phyloP scores from a whole-genome alignment of 192 early-diverging fungal species.

The Chytriomyces sp. region DNA sequence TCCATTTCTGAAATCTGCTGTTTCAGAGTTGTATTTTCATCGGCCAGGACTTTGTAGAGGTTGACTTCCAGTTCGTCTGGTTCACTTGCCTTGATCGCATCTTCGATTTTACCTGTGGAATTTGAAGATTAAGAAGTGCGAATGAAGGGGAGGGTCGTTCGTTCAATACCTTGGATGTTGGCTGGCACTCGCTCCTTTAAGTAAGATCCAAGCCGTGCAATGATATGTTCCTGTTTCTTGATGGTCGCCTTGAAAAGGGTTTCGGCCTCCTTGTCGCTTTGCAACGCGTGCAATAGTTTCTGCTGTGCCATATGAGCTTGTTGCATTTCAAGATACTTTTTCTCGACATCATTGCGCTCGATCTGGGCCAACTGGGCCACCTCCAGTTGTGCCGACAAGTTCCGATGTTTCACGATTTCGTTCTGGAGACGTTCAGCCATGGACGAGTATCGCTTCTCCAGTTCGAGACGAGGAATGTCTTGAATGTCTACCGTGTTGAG shows the following conservation, averaged over 20 bases:
- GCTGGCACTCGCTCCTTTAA: conserved; percentile 32
- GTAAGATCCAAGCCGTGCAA: conserved; percentile 39
- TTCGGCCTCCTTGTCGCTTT: conserved; percentile 30
- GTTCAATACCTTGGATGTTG: conserved; percentile 12
- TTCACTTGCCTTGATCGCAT: conserved; percentile 19
- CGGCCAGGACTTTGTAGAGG: conserved; percentile 32
- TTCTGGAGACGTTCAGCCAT: conserved; percentile 46
- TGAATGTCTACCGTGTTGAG: conserved; percentile 52
- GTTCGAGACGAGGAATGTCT: conserved; percentile 41
- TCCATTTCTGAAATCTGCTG: conserved; percentile 32
- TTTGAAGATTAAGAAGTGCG: not conserved
- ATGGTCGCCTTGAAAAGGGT: conserved; percentile 39
- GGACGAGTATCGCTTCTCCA: conserved; percentile 44
- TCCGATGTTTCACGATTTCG: conserved; percentile 5
- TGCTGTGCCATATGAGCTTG: conserved; percentile 56
- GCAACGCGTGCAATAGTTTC: conserved; percentile 43
- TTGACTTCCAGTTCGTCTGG: conserved; percentile 31
- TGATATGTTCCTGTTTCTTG: conserved; percentile 52
- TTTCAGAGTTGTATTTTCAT: conserved; percentile 40
- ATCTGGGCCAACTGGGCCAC: conserved; percentile 27
- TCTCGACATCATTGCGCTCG: conserved; percentile 47
- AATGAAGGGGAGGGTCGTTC: not conserved
- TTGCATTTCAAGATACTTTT: conserved; percentile 47
- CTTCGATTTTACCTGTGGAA: conserved; percentile 14
- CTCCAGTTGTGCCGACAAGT: conserved; percentile 38